These are phyloP conservation scores for Pichia sp. DNA, from an alignment of 1,139 yeast species.

Conservation along the genomic window DNA sequence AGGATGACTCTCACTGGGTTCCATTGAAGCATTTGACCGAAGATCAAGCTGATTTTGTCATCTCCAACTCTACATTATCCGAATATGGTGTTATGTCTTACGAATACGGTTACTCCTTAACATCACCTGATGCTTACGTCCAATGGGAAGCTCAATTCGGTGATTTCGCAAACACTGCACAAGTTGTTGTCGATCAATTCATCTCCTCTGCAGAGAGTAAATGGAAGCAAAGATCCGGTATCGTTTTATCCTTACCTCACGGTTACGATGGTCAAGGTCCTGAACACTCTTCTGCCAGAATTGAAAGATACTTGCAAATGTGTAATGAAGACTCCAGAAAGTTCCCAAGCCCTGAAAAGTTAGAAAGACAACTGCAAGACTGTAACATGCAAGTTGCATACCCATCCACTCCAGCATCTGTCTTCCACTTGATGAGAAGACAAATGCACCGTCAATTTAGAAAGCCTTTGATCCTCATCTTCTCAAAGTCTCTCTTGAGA, in stretches of 20 bases:
- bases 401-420: constrained; percentile 96
- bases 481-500: constrained; percentile 92
- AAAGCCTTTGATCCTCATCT: constrained; percentile 84
- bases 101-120: constrained; percentile 97
- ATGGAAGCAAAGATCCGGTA: constrained; percentile 98
- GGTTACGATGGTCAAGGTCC: constrained; percentile 99
- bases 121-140: constrained; percentile 94
- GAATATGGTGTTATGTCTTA: constrained; percentile 99
- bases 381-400: constrained; percentile 97
- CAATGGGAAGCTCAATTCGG: constrained; percentile 99
- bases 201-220: constrained; percentile 95
- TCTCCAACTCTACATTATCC: constrained; percentile 93
- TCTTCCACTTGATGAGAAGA: constrained; percentile 96
- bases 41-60: constrained; percentile 80
- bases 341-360: constrained; percentile 85
- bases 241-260: constrained; percentile 93
- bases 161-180: constrained; percentile 99
- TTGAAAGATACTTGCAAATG: constrained; percentile 93
- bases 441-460: constrained; percentile 99
- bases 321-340: constrained; percentile 93
- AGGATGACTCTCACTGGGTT: constrained; percentile 71
- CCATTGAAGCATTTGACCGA: constrained; percentile 77
- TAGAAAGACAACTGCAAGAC: constrained; percentile 97
- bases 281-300: constrained; percentile 97
- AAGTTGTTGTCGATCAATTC: constrained; percentile 95